A percentile compares a stretch with the other conserved stretches of the same genome.
Conservation (phyloP, 306 rosid species). For the Casuarina equisetifolia region DNA sequence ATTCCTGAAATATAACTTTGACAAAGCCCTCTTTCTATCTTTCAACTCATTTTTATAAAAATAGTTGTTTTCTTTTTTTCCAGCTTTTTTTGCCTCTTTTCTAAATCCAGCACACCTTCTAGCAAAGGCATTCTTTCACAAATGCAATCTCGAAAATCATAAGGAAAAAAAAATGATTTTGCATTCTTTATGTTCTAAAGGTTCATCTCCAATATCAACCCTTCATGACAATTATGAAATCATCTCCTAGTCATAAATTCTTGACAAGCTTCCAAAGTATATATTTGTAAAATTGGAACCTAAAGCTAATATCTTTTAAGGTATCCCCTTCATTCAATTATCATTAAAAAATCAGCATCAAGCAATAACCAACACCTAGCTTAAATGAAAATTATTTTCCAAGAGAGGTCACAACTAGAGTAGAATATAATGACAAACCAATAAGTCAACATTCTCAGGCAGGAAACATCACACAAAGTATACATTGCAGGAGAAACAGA, state of each 20-base stretch:
- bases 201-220: background rate
- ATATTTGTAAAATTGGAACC: background rate
- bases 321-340: background rate
- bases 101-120: background rate
- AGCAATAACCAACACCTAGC: background rate
- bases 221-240: background rate
- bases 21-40: background rate
- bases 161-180: background rate
- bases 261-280: background rate
- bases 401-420: background rate
- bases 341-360: background rate
- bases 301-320: background rate
- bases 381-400: background rate
- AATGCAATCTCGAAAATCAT: background rate
- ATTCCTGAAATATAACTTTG: background rate
- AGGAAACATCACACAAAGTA: background rate
- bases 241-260: background rate
- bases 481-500: background rate
- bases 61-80: too few species aligned
- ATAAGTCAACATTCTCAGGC: background rate
- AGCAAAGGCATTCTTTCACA: background rate
- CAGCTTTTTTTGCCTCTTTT: background rate
- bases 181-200: background rate
- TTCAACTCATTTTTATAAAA: too few species aligned
- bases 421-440: background rate